Base-by-base conservation (phyloP, 805 yeast genomes). In the Hanseniaspora valbyensis region DNA sequence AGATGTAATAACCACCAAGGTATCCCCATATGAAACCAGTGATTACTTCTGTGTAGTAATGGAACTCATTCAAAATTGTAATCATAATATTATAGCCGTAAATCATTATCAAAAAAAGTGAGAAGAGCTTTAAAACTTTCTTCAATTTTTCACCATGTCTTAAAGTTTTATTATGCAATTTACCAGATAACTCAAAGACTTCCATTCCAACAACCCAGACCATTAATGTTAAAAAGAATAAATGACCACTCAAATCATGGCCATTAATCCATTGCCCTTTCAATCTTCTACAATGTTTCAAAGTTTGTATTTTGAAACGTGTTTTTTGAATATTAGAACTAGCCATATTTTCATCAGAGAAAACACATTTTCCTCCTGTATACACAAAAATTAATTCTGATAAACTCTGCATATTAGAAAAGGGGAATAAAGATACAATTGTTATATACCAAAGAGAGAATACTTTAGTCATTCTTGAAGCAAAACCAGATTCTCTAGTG, bases 161-260 rank as follows among this genome's bases (percentile, higher is more conserved):
- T 14, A 36, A 12, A 12, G 37, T 44, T 29, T 28, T 37, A 18
- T 44, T 44, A 18, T 44, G 22, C 5, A 42, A 44, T 16, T 9
- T 36, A 2, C 44, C 44, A 14, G 42, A 32, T n/a, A 48, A 24
- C 21, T 29, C 44, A 30, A 48, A 40, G 8, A 48, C 34, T 14
- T 48, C 51, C 51, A 48, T 48, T 2, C 51, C 44, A 3, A 48
- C 30, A 19, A 48, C 39, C 65, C 61, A 61, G 4, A 60, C 53
- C 67, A 64, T 63, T 32, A 62, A 28, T 6, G 65, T 63, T 10
- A 90, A 67, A 38, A 92, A 63, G 58, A 89, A 92, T 1, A 86
- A 81, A 61, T 92, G 98, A 0, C 98, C 98, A 54, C 90, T 81
- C 4, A 97, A 95, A 67, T 92, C 98, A 61, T 87, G 95, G 0